Base-by-base conservation (phyloP, 345 rosid species). In the Pugionium cornutum region DNA sequence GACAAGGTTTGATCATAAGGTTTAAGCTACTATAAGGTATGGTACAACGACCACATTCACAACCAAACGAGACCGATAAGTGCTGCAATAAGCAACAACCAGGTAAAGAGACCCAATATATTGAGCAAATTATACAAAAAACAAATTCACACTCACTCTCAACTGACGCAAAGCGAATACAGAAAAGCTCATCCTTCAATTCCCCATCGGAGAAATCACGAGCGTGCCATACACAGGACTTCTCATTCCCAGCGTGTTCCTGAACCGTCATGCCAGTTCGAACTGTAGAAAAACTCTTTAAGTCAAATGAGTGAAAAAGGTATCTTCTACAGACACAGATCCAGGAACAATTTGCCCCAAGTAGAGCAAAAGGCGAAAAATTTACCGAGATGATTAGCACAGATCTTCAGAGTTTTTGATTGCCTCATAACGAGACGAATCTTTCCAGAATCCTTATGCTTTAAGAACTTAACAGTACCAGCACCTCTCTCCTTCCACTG, bases 401-500 rank as follows among this genome's bases (percentile, higher is more conserved):
- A 94, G 92, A 94, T 91, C 91, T 91, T 94, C 66, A 94, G 85
- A 41, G 99, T 94, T 76, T 88, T 94, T 2, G 92, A 85, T 63
- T 92, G 98, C 68, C 97, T 81, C 88, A 91, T 86, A 58, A 94
- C 88, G 9, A 92, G 94, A 47, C 98, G 85, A 59, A 90, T 90
- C 64, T 86, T 94, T 7, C 86, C 88, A 9, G 79, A 71, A 40
- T 68, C 83, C 55, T 87, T 88, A 66, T 94, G 99, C 64, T 88
- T 90, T 74, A 94, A 76, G 10, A 94, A 73, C 89, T 85, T 94
- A 29, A 94, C 97, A 31, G 84, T 80, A 40, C 99, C 99, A 9
- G 83, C 92, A 11, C 99, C 97, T 72, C 98, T 80, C 80, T 92
- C 98, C 56, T 92, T 92, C 98, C 98, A 92, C 82, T 87, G 97